phyloP scores from a whole-genome alignment of 1,284 basidiomycete genomes.

The Peniophora sp. region DNA sequence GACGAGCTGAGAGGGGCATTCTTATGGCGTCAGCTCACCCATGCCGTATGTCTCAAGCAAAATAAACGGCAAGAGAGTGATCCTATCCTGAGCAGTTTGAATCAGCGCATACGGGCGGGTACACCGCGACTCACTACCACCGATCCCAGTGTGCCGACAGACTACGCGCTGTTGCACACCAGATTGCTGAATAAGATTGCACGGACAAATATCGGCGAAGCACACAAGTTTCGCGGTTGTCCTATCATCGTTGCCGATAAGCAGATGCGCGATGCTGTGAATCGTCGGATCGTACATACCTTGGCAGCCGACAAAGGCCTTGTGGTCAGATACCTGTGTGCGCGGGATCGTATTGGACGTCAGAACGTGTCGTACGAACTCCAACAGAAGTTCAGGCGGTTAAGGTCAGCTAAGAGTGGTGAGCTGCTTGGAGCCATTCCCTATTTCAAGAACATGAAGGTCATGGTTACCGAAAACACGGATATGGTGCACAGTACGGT shows the following conservation, averaged over 20 bases:
- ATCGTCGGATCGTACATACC: background rate
- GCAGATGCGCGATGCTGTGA: background rate
- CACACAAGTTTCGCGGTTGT: background rate
- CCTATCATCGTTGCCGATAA: background rate
- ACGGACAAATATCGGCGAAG: no score
- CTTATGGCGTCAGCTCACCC: constrained; percentile 2
- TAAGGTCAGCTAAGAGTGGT: background rate
- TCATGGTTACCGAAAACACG: constrained; percentile 19
- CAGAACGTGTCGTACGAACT: background rate
- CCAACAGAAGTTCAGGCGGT: background rate
- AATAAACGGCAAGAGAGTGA: background rate
- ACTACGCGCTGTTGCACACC: background rate
- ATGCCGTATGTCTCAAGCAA: background rate
- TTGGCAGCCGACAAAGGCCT: background rate
- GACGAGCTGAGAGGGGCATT: constrained; percentile 1
- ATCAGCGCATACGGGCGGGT: background rate
- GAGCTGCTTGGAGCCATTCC: constrained; percentile 9
- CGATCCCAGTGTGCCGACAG: background rate
- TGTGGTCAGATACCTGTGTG: background rate
- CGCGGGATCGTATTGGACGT: no score
- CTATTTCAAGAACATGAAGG: constrained; percentile 18
- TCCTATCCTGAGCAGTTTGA: background rate
- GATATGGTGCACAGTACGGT: constrained; percentile 14
- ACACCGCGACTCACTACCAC: no score
- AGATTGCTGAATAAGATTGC: background rate